Percentiles rank a stretch among this genome's conserved stretches.
Conservation (phyloP, 306 rosid species). For the Rosa chinensis region DNA sequence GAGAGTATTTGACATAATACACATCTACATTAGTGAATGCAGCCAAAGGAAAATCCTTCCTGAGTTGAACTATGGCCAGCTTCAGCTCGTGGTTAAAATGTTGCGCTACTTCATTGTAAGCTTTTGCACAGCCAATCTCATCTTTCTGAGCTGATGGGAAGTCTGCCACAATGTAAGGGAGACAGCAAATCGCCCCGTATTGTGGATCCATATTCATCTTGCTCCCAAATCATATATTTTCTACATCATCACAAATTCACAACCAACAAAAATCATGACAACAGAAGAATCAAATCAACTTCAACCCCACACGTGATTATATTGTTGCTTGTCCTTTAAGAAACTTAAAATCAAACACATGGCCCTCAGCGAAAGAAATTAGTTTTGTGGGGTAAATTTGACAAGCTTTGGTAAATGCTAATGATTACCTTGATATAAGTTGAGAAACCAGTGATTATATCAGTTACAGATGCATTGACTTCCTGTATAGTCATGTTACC, state of each 20-base stretch:
- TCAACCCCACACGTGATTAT: not conserved
- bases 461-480: conserved; percentile 38
- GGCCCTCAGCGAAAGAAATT: not conserved
- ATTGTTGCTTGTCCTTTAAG: not conserved
- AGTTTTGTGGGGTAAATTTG: too few species aligned
- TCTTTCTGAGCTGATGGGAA: conserved; percentile 32
- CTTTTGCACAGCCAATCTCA: conserved; percentile 43
- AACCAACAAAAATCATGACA: not conserved
- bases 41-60: conserved; percentile 42
- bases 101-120: conserved; percentile 51
- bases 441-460: conserved; percentile 31
- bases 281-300: not conserved
- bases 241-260: not conserved
- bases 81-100: conserved; percentile 47
- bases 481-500: conserved; percentile 22
- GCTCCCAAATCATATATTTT: conserved; percentile 48
- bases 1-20: conserved; percentile 32
- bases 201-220: conserved; percentile 61
- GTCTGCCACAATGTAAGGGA: conserved; percentile 18
- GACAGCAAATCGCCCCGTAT: conserved; percentile 66
- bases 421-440: conserved; percentile 37
- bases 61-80: conserved; percentile 39
- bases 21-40: conserved; percentile 53
- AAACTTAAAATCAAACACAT: not conserved
- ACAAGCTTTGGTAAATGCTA: not conserved